phyloP scores from a whole-genome alignment of 495 filamentous ascomycete genomes.

The Thermothielavioides terrestris region DNA sequence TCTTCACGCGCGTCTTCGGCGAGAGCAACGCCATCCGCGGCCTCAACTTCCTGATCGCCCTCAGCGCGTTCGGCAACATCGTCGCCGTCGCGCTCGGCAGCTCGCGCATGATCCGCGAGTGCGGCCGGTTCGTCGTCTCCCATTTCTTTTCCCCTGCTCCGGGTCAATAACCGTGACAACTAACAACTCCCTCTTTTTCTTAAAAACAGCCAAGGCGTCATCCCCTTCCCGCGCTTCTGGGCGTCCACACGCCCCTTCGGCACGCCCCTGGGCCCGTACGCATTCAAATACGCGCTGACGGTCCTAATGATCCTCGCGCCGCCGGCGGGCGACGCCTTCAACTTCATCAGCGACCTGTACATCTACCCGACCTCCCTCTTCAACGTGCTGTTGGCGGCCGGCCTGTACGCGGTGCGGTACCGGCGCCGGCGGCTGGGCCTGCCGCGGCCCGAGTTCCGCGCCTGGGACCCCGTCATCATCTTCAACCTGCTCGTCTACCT shows the following conservation, averaged over 20 bases:
- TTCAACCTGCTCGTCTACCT: no score
- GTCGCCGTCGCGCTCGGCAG: conserved; percentile 40
- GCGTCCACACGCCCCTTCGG: conserved; percentile 29
- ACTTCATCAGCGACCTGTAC: conserved; percentile 42
- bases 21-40: conserved; percentile 32
- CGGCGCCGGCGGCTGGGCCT: no score
- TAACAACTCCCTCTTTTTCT: no score
- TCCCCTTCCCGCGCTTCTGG: conserved; percentile 55
- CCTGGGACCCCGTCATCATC: no score
- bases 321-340: conserved; percentile 37
- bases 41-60: conserved; percentile 52
- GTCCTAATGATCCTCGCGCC: conserved; percentile 42
- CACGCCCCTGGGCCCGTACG: conserved; percentile 41
- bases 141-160: no score
- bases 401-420: no score
- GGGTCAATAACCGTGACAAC: no score
- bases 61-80: conserved; percentile 56
- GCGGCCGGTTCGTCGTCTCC: no score
- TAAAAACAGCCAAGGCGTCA: conserved; percentile 54
- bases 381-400: no score
- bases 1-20: conserved; percentile 39
- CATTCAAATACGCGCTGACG: no score
- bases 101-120: conserved; percentile 60
- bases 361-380: background rate
- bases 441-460: no score